Evolutionary conservation across 352 stramenopile species (phyloP).

Genomic region (Phytophthora ramorum): DNA sequence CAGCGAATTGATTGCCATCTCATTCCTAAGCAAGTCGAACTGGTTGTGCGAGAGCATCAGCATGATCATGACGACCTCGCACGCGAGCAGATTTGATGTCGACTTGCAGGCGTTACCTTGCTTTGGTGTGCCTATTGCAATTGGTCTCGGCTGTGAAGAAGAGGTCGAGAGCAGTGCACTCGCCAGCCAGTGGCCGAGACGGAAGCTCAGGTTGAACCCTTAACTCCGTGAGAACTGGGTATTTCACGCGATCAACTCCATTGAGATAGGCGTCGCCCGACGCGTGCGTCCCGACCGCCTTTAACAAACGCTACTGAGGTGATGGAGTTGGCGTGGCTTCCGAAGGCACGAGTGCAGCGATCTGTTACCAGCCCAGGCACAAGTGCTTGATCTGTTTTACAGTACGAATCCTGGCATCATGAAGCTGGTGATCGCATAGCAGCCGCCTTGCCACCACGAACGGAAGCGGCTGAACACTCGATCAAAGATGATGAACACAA

Average conservation of each 20-base stretch:
- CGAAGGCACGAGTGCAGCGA: constrained; percentile 5
- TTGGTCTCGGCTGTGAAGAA: no score
- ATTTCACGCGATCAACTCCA: constrained; percentile 8
- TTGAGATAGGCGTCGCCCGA: constrained; percentile 5
- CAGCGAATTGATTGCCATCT: no score
- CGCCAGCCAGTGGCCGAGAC: no score
- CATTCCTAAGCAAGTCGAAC: no score
- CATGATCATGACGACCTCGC: no score
- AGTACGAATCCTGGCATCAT: constrained; percentile 5
- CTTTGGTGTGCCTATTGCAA: no score
- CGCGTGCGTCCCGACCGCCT: background rate
- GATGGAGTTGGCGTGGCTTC: constrained; percentile 1
- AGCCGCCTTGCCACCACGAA: no score
- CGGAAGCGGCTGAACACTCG: constrained; percentile 12
- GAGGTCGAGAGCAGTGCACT: no score
- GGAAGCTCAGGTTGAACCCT: no score
- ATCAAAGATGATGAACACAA: background rate
- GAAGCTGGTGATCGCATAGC: background rate
- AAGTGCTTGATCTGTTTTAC: constrained; percentile 23
- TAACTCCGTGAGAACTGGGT: no score
- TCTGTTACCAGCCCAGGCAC: constrained; percentile 3
- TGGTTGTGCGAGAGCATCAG: no score
- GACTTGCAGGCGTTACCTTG: background rate
- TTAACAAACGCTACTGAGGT: background rate
- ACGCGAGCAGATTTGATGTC: no score